Base-by-base conservation (phyloP, 306 rosid species). In the Abrus pulchellus region DNA sequence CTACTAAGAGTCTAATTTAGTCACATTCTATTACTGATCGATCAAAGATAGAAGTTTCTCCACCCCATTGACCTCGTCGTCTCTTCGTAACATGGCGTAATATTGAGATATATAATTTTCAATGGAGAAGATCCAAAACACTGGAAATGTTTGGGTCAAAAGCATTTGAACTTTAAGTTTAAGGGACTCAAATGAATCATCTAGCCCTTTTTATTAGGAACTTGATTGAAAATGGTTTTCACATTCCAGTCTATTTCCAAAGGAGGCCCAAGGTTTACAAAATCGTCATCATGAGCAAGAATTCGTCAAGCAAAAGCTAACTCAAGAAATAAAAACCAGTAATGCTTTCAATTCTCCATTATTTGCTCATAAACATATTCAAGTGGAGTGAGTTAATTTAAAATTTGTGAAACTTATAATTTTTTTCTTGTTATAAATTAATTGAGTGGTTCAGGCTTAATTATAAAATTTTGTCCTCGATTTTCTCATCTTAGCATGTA, bases 41-140 rank as follows among this genome's bases (percentile, higher is more conserved):
- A 67, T 43, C 67, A 74, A 81, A 63, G 62, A 34, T 28, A 34
- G 57, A 60, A 75, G 48, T 82, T 74, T 68, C n/a, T 56, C 45
- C 8, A 40, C n/a, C 4, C 3, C 87, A 84, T 34, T 67, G 78
- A 43, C 69, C 47, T 41, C 14, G 5, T 11, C 47, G 29, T 54
- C 77, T 36, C 77, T 10, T 53, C 14, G 1, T 8, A 47, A 6
- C 49, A 0, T 3, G 4, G 6, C 30, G 63, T 33, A 33, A 33
- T 68, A 78, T 77, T 75, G 43, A 28, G 12, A 29, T 43, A 56
- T 57, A 74, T 29, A 10, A 14, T 77, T 66, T 41, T 49, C 77
- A n/a, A 8, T 44, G 47, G 60, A 63, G 10, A 8, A 77, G 44
- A 53, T 7, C 59, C 78, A 50, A 38, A 80, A 52, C 11, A 36